Conservation (phyloP, 1,284 basidiomycete genomes). For the Naganishia liquefaciens region DNA sequence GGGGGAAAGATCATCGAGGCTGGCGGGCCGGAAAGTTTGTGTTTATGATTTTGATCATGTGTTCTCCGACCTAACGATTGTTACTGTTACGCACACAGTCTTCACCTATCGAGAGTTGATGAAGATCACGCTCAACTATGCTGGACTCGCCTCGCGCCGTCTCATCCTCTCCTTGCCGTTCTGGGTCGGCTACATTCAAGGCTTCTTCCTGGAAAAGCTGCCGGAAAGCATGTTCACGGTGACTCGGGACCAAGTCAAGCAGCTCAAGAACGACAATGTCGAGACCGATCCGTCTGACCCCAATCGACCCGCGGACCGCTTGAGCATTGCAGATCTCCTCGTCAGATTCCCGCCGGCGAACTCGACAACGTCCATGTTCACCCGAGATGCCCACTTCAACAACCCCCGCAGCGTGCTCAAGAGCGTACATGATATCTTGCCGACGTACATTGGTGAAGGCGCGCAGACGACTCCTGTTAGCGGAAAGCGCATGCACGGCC, state of each 20-base stretch:
- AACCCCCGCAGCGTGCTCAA: conserved; percentile 52
- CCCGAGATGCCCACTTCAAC: conserved; percentile 43
- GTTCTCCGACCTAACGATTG: not conserved
- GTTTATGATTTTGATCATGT: not conserved
- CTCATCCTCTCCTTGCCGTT: conserved; percentile 66
- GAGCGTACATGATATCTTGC: conserved; percentile 61
- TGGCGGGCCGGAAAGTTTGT: conserved; percentile 66
- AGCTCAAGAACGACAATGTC: conserved; percentile 64
- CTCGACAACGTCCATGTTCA: conserved; percentile 37
- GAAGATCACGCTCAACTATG: conserved; percentile 62
- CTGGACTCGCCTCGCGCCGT: conserved; percentile 55
- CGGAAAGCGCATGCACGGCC: conserved; percentile 31
- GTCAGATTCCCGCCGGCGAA: conserved; percentile 45
- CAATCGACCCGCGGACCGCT: conserved; percentile 43
- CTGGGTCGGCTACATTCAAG: conserved; percentile 63
- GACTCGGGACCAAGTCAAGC: conserved; percentile 66
- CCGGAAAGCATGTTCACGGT: conserved; percentile 67
- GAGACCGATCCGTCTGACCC: conserved; percentile 34
- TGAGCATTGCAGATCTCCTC: conserved; percentile 59
- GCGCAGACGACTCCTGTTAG: conserved; percentile 22
- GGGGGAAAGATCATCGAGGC: conserved; percentile 66
- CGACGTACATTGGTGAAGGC: conserved; percentile 58
- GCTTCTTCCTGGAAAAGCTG: conserved; percentile 62
- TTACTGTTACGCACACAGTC: conserved; percentile 59
- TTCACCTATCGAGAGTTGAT: conserved; percentile 67